These are phyloP conservation scores for Verticillium isaacii DNA, from an alignment of 2,329 filamentous ascomycete species.

Conservation along the genomic window DNA sequence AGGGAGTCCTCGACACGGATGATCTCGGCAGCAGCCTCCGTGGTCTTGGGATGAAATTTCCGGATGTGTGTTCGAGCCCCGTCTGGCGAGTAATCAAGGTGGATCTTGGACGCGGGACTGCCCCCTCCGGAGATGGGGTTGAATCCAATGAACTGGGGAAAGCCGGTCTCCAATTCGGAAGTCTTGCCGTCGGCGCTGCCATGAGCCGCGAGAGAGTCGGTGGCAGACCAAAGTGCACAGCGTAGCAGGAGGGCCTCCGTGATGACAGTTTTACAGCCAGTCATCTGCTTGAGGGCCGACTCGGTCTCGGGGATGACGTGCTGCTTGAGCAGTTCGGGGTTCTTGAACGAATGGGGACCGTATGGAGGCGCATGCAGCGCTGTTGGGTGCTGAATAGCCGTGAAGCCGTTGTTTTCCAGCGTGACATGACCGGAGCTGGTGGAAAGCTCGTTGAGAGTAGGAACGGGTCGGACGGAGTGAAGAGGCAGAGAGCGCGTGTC, in stretches of 20 bases:
- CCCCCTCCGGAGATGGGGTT: constrained; percentile 12
- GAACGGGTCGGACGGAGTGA: neutral
- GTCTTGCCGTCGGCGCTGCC: neutral
- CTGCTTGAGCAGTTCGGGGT: constrained; percentile 15
- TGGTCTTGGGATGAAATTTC: constrained; percentile 18
- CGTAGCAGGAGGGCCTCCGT: constrained; percentile 17
- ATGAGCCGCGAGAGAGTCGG: constrained; percentile 9
- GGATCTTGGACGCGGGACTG: constrained; percentile 22
- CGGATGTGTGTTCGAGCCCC: constrained; percentile 20
- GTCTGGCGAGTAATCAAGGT: constrained; percentile 21
- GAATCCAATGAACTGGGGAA: constrained; percentile 19
- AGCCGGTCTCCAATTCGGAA: neutral
- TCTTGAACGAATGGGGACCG: constrained; percentile 12
- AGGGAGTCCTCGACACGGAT: constrained; percentile 15
- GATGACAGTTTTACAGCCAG: constrained; percentile 19
- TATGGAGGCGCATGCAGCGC: constrained; percentile 17
- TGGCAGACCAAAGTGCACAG: neutral
- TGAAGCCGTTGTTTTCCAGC: constrained; percentile 13
- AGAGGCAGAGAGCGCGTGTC: neutral
- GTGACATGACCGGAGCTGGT: neutral
- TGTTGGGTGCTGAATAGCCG: constrained; percentile 11
- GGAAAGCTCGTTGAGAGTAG: neutral
- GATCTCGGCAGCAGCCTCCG: constrained; percentile 13
- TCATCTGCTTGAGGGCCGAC: constrained; percentile 18
- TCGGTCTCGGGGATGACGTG: constrained; percentile 19